A percentile compares a stretch with the other conserved stretches of the same genome.
These are phyloP conservation scores for Beauveria pseudobassiana DNA, from an alignment of 2,329 filamentous ascomycete genomes.

Conservation along the genomic window DNA sequence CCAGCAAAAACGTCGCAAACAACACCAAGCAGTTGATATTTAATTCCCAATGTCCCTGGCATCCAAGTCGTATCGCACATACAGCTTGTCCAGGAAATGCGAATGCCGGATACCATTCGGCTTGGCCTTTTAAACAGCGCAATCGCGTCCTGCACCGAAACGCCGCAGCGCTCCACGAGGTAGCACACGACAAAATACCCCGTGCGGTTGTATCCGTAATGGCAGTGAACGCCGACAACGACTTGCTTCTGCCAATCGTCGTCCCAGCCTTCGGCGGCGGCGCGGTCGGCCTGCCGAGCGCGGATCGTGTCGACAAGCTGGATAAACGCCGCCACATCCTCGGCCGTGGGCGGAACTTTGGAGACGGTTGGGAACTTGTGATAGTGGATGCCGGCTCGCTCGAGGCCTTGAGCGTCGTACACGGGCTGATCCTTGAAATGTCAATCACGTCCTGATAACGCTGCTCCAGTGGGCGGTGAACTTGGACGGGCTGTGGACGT, in stretches of 20 bases:
- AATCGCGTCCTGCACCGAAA: constrained; percentile 67
- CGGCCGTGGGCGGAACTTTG: constrained; percentile 68
- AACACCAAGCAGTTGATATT: background rate
- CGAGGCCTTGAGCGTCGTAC: constrained; percentile 69
- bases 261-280: constrained; percentile 31
- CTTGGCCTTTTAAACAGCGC: constrained; percentile 66
- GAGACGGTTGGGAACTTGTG: constrained; percentile 89
- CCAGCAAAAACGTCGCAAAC: background rate
- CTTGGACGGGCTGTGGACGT: constrained; percentile 65
- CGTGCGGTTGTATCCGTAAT: constrained; percentile 92
- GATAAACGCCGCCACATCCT: constrained; percentile 48
- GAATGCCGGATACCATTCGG: constrained; percentile 82
- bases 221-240: constrained; percentile 83
- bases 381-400: constrained; percentile 60
- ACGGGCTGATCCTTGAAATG: constrained; percentile 85
- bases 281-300: constrained; percentile 37
- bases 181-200: constrained; percentile 89
- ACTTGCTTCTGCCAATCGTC: constrained; percentile 23
- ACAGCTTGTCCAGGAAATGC: constrained; percentile 80
- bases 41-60: background rate
- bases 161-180: constrained; percentile 73
- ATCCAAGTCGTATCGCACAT: constrained; percentile 58
- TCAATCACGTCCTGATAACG: constrained; percentile 72
- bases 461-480: constrained; percentile 63
- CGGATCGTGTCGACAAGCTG: constrained; percentile 52